Evolutionary conservation across 1,284 basidiomycete species (phyloP), one percentile per base, ranked within the genome.

Genomic region (Cystodermella granulosa): DNA sequence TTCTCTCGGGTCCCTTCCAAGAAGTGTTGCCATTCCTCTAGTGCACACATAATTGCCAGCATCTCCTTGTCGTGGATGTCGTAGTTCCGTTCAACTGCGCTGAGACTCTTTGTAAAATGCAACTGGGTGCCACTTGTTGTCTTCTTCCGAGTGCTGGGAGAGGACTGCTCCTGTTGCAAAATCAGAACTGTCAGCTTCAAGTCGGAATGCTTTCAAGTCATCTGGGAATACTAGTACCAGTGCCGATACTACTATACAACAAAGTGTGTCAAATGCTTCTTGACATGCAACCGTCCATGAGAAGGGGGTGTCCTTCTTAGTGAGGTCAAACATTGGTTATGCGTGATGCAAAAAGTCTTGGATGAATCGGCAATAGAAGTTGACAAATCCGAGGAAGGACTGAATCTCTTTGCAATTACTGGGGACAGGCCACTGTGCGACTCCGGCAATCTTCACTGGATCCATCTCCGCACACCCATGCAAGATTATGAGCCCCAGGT

Each of bases 361-460:
- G 14, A 46, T 31, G 23, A 46, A 46, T n/a, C 16, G 5, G 50
- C 2, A 54, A 34, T 38, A 78, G 55, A 70, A 76, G 48, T 71
- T 72, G 5, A 58, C 54, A 34, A 77, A 68, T 2, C 72, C 73
- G 0, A 76, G 44, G 53, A 77, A 76, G 0, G 39, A 61, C 0
- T 41, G 52, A 4, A 52, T 15, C 18, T 62, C 53, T 26, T 55
- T 54, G 2, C 47, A 36, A 6, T 18, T 53, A 2, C 15, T 42
- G 1, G 62, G 65, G 6, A 18, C 37, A 5, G 63, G 63, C 67
- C 66, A 67, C 14, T 64, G 46, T 2, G n/a, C 18, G 14, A 69
- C 53, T 17, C 54, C 61, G 15, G 40, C 42, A 13, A 63, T 41
- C 43, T 67, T 67, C 1, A 50, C 49, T n/a, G 59, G 55, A 45